Conservation (phyloP, 495 filamentous ascomycete genomes). For the Filosporella fistucella region DNA sequence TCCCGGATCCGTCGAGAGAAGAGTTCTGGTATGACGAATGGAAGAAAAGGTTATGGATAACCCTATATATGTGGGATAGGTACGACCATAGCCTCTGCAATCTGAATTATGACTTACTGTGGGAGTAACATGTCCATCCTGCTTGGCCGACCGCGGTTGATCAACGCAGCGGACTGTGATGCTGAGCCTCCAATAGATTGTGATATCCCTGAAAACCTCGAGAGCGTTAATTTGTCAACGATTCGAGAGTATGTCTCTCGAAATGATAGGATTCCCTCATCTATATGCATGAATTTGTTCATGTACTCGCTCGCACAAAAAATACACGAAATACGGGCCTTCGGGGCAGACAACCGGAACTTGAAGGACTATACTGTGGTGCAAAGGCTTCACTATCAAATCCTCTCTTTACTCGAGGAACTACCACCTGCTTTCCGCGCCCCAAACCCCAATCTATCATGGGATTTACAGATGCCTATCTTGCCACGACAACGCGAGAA, state of each 20-base stretch:
- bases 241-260: neutral
- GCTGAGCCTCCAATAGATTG: neutral
- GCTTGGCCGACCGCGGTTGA: neutral
- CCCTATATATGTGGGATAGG: constrained; percentile 2
- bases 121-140: neutral
- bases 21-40: constrained; percentile 1
- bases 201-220: neutral
- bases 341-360: neutral
- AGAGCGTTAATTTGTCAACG: neutral
- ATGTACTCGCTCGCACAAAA: neutral
- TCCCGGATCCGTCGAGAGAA: neutral
- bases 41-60: neutral
- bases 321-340: neutral
- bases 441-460: neutral
- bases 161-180: constrained; percentile 1
- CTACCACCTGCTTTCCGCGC: neutral
- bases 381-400: neutral
- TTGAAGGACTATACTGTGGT: neutral
- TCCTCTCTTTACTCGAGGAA: neutral
- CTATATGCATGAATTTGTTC: neutral
- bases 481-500: neutral
- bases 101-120: neutral
- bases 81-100: neutral
- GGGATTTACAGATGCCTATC: neutral
- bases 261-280: neutral